A percentile compares a stretch with the other conserved stretches of the same genome.
Evolutionary conservation across 169 alveolate species (phyloP).

Genomic region (Eimeria tenella): DNA sequence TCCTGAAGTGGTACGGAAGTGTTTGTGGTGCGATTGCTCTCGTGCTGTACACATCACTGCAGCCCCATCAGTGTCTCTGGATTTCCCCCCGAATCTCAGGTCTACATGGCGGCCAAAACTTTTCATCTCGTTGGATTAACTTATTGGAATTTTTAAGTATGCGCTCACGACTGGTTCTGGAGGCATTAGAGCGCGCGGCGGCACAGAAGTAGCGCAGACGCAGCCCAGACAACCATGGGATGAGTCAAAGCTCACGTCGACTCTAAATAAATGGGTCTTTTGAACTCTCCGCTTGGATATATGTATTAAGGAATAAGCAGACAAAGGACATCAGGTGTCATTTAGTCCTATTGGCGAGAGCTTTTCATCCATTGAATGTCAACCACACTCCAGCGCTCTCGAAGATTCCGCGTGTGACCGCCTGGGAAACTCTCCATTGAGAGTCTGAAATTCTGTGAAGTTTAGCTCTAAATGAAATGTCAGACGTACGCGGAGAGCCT

Average conservation of each 20-base stretch:
- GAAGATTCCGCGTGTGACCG: too few relatives aligned
- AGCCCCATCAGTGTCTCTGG: slow-evolving; percentile 31
- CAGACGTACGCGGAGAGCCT: slow-evolving; percentile 8
- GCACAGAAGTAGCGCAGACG: slow-evolving; percentile 32
- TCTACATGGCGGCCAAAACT: too few relatives aligned
- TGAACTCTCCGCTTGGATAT: not conserved
- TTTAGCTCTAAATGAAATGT: slow-evolving; percentile 1
- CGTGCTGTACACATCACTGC: not conserved
- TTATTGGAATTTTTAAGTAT: not conserved
- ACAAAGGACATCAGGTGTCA: not conserved
- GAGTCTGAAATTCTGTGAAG: too few relatives aligned
- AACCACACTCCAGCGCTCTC: too few relatives aligned
- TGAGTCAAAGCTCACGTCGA: not conserved
- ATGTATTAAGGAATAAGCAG: not conserved
- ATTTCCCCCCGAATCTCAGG: not conserved
- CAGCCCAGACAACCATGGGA: not conserved
- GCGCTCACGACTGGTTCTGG: not conserved
- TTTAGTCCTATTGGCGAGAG: not conserved
- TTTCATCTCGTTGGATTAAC: not conserved
- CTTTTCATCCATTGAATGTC: too few relatives aligned
- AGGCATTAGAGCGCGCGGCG: not conserved
- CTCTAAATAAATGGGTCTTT: slow-evolving; percentile 33
- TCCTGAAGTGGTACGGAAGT: too few relatives aligned
- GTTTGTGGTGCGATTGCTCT: too few relatives aligned
- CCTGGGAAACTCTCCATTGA: too few relatives aligned